These are phyloP conservation scores for Salvia miltiorrhiza DNA, from an alignment of 257 asterid genomes.

Conservation along the genomic window DNA sequence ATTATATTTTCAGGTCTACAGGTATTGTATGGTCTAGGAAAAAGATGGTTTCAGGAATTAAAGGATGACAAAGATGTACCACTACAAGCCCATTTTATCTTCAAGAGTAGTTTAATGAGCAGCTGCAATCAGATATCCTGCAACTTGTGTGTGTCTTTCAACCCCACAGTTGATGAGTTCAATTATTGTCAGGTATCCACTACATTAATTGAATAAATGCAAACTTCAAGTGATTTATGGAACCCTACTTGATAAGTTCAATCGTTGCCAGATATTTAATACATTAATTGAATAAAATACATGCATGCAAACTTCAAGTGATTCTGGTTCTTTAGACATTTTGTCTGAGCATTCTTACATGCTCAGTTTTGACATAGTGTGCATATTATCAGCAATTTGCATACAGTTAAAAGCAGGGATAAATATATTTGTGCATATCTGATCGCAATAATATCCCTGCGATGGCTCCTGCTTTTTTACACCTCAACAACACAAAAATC, in stretches of 20 bases:
- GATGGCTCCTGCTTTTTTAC: neutral
- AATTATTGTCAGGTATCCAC: conserved; percentile 62
- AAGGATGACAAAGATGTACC: conserved; percentile 54
- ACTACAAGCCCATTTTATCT: conserved; percentile 64
- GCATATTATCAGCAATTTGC: neutral
- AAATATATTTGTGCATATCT: neutral
- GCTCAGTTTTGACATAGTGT: neutral
- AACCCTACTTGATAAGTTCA: conserved; percentile 59
- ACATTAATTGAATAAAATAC: conserved; percentile 7
- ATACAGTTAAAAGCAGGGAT: neutral
- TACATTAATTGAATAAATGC: conserved; percentile 14
- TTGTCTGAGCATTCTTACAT: conserved; percentile 1
- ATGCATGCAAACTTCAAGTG: conserved; percentile 4
- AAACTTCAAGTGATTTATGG: neutral
- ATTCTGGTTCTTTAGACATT: conserved; percentile 3
- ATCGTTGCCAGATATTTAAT: conserved; percentile 60
- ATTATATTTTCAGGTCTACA: conserved; percentile 53
- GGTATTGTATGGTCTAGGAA: conserved; percentile 55
- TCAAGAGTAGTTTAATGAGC: conserved; percentile 55
- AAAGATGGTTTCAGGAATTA: conserved; percentile 78
- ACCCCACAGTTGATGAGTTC: conserved; percentile 60
- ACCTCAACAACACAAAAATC: neutral
- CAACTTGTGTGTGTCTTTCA: conserved; percentile 54
- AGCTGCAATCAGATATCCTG: conserved; percentile 65
- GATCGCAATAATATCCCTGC: neutral